These are phyloP conservation scores for Ballota nigra DNA, from an alignment of 257 asterid species.

Conservation along the genomic window DNA sequence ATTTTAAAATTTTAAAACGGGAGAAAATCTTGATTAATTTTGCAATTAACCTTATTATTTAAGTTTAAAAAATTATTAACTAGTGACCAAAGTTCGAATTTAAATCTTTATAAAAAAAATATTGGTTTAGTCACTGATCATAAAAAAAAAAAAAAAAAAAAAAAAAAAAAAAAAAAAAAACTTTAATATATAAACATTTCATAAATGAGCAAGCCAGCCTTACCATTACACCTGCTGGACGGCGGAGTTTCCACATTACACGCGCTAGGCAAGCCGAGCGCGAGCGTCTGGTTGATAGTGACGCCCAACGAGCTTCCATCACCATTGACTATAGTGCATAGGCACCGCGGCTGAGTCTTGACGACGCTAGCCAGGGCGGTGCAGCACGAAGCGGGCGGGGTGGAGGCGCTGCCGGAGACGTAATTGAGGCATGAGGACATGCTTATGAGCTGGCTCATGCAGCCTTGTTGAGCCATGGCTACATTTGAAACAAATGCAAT, in stretches of 20 bases:
- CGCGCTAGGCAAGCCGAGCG: constrained; percentile 50
- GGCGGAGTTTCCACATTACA: constrained; percentile 69
- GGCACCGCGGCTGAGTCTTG: constrained; percentile 59
- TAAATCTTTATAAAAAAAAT: background rate
- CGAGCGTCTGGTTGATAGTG: constrained; percentile 53
- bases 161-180: too few relatives aligned
- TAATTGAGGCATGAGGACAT: constrained; percentile 73
- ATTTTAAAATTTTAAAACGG: too few relatives aligned
- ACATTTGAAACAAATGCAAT: constrained; percentile 16
- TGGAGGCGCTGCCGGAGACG: constrained; percentile 48
- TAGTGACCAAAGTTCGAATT: background rate
- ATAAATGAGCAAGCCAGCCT: background rate
- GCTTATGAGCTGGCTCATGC: constrained; percentile 46
- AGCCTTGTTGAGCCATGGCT: constrained; percentile 53
- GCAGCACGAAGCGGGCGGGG: constrained; percentile 61
- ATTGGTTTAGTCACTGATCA: background rate
- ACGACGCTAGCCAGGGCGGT: constrained; percentile 51
- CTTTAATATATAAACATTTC: too few relatives aligned
- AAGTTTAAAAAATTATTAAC: too few relatives aligned
- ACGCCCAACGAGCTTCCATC: constrained; percentile 52
- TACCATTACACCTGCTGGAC: constrained; percentile 55
- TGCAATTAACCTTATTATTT: too few relatives aligned
- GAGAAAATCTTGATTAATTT: too few relatives aligned
- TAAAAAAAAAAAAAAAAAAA: too few relatives aligned
- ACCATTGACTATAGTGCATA: constrained; percentile 49